Base-by-base conservation (phyloP, 1,139 yeast species). In the Yamadazyma mexicana region DNA sequence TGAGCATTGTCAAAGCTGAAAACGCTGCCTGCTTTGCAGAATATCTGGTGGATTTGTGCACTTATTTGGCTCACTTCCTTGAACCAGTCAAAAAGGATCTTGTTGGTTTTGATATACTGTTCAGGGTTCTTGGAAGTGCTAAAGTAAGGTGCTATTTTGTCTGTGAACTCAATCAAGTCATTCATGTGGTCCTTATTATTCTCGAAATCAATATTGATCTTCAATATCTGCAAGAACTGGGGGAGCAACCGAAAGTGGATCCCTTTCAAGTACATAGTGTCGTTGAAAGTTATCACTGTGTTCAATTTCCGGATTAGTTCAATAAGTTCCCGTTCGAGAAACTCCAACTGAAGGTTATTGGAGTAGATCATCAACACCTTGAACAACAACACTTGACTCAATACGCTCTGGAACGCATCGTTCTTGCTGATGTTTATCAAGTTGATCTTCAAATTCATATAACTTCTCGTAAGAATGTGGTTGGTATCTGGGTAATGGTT, bases 211-310 rank as follows among this genome's bases (percentile, higher is more conserved):
- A 65, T 52, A 16, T 56, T 51, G 11, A 64, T 51, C 44, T 61
- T 64, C 32, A 68, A 48, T 17, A 66, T 45, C 40, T 66, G 73
- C 17, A 68, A 49, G 33, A 68, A 50, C 28, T 66, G 71, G 23
- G 68, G 69, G 16, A 66, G 47, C 18, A 66, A 42, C 40, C 66
- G 69, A 47, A 59, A 64, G 43, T 65, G 66, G 28, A 68, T 58
- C 45, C 66, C 54, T 37, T 62, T 61, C 3, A 66, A 51, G 39
- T 62, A 59, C 40, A 44, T 55, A 23, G 58, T 40, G 31, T 64
- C 66, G 33, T 52, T 52, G 42, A 56, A 58, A n/a, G 50, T 50
- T 26, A 67, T 49, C 12, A 51, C 39, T 4, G 44, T 34, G 41
- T 58, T 62, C 31, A 64, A 52, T 15, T 47, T 44, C 14, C 42